Base-by-base conservation (phyloP, 441 rosid species). In the California macrophylla region DNA sequence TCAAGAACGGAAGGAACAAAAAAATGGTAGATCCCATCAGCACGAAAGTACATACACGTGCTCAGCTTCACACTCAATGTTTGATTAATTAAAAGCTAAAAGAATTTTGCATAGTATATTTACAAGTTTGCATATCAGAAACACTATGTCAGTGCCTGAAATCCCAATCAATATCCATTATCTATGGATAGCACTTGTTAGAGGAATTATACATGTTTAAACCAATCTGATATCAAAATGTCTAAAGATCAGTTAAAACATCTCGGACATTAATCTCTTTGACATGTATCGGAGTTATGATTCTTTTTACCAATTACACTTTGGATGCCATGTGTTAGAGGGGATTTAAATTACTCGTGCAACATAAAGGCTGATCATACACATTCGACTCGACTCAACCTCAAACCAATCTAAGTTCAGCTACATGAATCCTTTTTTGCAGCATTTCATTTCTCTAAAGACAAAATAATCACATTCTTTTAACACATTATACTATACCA, bases 201-300 rank as follows among this genome's bases (percentile, higher is more conserved):
- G 62, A 56, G 28, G 28, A 23, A 23, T 56, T 56, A 56, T 58
- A 24, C 3, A 25, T 13, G 64, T 58, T 25, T 58, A 4, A 23
- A 25, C 64, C 10, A 58, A 25, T 58, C 24, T 24, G 8, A 20
- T 58, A 58, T 58, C 64, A 58, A 58, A 58, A 58, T 58, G 64
- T 25, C 64, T 58, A 23, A 24, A 58, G n/a, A 24, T 10, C 15
- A 10, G 26, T 58, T 58, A 58, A 58, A 58, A 58, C 26, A 58
- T 58, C 26, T 25, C 23, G 7, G 63, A 8, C 23, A 18, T 16
- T 50, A 50, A 50, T 20, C 3, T 50, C 58, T 50, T 50, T 50
- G 9, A 50, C 58, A 50, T 50, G 58, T 24, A 50, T 50, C 23
- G 18, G 6, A 50, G 2, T 50, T 50, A 16, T 50, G 24, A 21